phyloP scores from a whole-genome alignment of 208 protist species.

The Crithidia fasciculata region DNA sequence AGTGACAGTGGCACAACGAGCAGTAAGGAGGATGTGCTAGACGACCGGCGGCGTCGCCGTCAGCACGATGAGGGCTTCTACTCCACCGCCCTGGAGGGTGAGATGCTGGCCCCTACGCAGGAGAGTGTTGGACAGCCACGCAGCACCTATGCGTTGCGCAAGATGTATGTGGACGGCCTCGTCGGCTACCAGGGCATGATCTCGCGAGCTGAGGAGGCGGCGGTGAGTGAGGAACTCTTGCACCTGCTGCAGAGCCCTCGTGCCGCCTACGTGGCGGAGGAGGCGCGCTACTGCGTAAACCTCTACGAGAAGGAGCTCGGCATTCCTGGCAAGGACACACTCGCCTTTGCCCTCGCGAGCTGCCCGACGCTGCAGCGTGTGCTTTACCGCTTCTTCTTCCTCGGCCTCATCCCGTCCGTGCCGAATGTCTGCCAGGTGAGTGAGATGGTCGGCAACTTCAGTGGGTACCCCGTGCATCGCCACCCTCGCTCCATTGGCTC shows the following conservation, averaged over 20 bases:
- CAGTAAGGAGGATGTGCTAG: conserved; percentile 33
- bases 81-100: conserved; percentile 53
- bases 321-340: conserved; percentile 81
- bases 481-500: conserved; percentile 80
- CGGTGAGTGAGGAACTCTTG: conserved; percentile 80
- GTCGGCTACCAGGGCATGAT: conserved; percentile 87
- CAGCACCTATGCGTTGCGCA: conserved; percentile 83
- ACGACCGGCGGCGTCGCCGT: conserved; percentile 51
- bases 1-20: too few species aligned
- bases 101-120: conserved; percentile 64
- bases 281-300: conserved; percentile 91
- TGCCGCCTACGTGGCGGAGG: conserved; percentile 87
- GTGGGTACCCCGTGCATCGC: conserved; percentile 86
- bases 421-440: conserved; percentile 91
- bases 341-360: conserved; percentile 75
- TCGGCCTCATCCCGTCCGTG: conserved; percentile 78
- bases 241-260: conserved; percentile 68
- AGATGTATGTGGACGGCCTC: conserved; percentile 79
- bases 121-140: conserved; percentile 78
- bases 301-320: conserved; percentile 84
- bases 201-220: conserved; percentile 73
- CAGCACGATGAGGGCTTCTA: conserved; percentile 64
- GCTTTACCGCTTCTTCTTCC: conserved; percentile 77
- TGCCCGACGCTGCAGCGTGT: conserved; percentile 76
- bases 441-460: conserved; percentile 91